phyloP scores from a whole-genome alignment of 352 stramenopile species.

The Achlya hypogyna region DNA sequence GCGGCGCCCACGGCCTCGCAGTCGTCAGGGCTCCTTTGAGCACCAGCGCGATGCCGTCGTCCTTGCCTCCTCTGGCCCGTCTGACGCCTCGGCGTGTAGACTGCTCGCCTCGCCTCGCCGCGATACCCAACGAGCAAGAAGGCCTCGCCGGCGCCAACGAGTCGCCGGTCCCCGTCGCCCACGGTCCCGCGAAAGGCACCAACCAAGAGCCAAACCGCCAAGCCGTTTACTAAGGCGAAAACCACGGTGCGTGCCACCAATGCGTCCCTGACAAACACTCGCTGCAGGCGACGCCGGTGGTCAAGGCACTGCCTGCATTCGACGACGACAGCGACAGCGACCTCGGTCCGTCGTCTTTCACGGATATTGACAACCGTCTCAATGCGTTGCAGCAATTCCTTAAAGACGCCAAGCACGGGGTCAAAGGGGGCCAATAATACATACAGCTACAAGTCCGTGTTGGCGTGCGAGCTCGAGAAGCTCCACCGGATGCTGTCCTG shows the following conservation, averaged over 20 bases:
- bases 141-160: not conserved
- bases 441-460: constrained; percentile 3
- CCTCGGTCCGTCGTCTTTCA: constrained; percentile 53
- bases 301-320: too few species aligned
- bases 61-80: not conserved
- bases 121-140: not conserved
- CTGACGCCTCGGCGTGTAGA: not conserved
- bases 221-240: not conserved
- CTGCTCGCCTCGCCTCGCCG: constrained; percentile 49
- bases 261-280: too few species aligned
- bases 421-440: not conserved
- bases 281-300: not conserved
- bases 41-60: constrained; percentile 38
- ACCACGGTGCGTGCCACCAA: not conserved
- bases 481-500: constrained; percentile 9
- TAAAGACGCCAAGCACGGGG: constrained; percentile 54
- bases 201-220: not conserved
- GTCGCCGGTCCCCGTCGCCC: not conserved
- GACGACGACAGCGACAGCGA: constrained; percentile 3
- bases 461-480: constrained; percentile 1
- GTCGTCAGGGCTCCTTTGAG: constrained; percentile 30
- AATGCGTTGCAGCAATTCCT: constrained; percentile 77
- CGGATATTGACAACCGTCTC: constrained; percentile 76
- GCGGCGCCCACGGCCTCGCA: constrained; percentile 31
- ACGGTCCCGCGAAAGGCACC: not conserved